Evolutionary conservation across 371 early-diverging fungal genomes (phyloP), one percentile per base, ranked within the genome.

Genomic region (Circinella minor): DNA sequence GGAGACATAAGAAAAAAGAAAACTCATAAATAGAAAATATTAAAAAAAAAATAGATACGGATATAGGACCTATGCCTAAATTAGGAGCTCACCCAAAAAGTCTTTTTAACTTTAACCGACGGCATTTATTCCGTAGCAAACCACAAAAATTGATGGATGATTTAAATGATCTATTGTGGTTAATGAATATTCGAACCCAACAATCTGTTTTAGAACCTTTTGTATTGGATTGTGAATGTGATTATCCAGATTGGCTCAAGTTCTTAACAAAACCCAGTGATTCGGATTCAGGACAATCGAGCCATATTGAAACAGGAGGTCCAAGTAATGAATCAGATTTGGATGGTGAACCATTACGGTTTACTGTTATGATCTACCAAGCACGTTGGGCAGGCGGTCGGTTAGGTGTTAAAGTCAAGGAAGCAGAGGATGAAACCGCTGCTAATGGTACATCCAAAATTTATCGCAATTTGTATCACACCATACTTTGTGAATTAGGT

Each of bases 361-460:
- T 81, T 36, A 71, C 73, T 6, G 70, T 78, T 15, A 68, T 73
- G 75, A 65, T 81, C 11, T 81, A 78, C 65, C 78, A 81, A 57
- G 81, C 81, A 36, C 69, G 78, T 4, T 81, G 81, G 81, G 78
- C 78, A 14, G 74, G 77, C 36, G 77, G 80, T 18, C 74, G 80
- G 27, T 62, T 77, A 14, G 82, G 82, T n/a, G 68, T 80, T 55
- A 82, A 82, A 55, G 70, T 82, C 37, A 79, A 77, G 61, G 82
- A 82, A 61, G 71, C 72, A 4, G 71, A 72, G 38, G 76, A 71
- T 66, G 73, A 74, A 36, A 51, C 67, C 7, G 43, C 66, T 7
- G 54, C 36, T 65, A 14, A 60, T 64, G 20, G 59, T 66, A 36
- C 72, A 73, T 27, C 65, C 65, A 67, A 70, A n/a, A 66, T 73